phyloP scores from a whole-genome alignment of 2,329 filamentous ascomycete genomes.

The Arthrinium puccinioides region DNA sequence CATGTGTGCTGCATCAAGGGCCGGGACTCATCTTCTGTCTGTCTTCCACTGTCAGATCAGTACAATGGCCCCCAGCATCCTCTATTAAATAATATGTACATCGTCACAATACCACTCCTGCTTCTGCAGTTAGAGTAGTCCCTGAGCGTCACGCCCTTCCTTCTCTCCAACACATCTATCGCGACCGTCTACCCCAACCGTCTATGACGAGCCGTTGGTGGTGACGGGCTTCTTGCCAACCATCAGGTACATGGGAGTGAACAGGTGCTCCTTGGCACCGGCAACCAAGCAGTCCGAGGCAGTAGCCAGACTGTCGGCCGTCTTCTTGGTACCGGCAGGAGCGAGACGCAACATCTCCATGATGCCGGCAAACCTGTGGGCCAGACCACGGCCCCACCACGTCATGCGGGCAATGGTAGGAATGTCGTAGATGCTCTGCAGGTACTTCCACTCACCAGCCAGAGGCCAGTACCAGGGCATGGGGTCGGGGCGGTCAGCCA shows the following conservation, averaged over 20 bases:
- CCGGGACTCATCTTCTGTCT: too few relatives aligned
- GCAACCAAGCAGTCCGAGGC: slow-evolving; percentile 82
- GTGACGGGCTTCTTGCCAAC: slow-evolving; percentile 71
- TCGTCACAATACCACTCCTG: too few relatives aligned
- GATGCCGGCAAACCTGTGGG: slow-evolving; percentile 69
- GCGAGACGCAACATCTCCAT: slow-evolving; percentile 71
- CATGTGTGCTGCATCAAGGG: too few relatives aligned
- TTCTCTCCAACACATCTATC: not conserved
- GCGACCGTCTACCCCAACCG: not conserved
- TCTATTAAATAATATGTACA: too few relatives aligned
- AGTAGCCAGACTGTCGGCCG: slow-evolving; percentile 77
- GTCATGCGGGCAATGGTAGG: slow-evolving; percentile 87
- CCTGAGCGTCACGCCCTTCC: not conserved
- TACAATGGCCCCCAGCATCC: too few relatives aligned
- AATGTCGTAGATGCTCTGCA: slow-evolving; percentile 71
- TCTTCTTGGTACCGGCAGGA: slow-evolving; percentile 83
- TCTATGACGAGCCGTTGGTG: not conserved
- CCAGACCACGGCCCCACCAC: slow-evolving; percentile 65
- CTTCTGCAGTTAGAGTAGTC: too few relatives aligned
- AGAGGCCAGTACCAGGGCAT: slow-evolving; percentile 94
- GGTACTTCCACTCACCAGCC: slow-evolving; percentile 76
- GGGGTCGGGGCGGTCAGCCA: slow-evolving; percentile 67
- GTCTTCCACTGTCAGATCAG: too few relatives aligned
- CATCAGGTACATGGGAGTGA: slow-evolving; percentile 98
- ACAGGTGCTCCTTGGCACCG: slow-evolving; percentile 82